Evolutionary conservation across 192 early-diverging fungal species (phyloP).

Genomic region (Backusella westeae): DNA sequence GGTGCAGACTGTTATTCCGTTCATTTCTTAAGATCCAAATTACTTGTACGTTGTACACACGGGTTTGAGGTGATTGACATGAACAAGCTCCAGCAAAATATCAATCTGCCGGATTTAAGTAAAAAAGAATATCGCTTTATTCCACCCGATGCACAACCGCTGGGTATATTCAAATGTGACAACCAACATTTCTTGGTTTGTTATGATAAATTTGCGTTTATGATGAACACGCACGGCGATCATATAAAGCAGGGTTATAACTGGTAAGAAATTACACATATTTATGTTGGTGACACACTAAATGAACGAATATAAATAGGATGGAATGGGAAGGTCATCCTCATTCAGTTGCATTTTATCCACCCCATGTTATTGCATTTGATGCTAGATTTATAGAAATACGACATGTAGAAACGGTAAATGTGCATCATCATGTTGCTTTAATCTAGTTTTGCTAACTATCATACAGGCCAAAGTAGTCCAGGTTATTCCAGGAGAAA

Average conservation of each 20-base stretch:
- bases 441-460: background rate
- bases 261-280: background rate
- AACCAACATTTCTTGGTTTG: slow-evolving; percentile 79
- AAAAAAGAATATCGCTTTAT: slow-evolving; percentile 79
- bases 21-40: slow-evolving; percentile 78
- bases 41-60: slow-evolving; percentile 83
- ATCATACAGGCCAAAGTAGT: slow-evolving; percentile 12
- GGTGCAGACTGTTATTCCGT: slow-evolving; percentile 80
- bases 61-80: slow-evolving; percentile 95
- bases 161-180: slow-evolving; percentile 73
- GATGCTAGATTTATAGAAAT: slow-evolving; percentile 90
- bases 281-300: background rate
- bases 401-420: slow-evolving; percentile 73
- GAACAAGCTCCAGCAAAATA: slow-evolving; percentile 73
- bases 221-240: slow-evolving; percentile 69
- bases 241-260: background rate
- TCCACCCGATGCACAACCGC: slow-evolving; percentile 68
- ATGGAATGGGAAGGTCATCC: slow-evolving; percentile 82
- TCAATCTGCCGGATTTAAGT: slow-evolving; percentile 71
- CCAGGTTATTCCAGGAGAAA: slow-evolving; percentile 18
- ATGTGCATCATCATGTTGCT: background rate
- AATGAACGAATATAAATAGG: background rate
- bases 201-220: slow-evolving; percentile 86
- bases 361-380: slow-evolving; percentile 91
- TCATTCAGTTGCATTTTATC: slow-evolving; percentile 65